These are phyloP conservation scores for Coprinellus aureogranulatus DNA, from an alignment of 768 basidiomycete genomes.

Conservation along the genomic window DNA sequence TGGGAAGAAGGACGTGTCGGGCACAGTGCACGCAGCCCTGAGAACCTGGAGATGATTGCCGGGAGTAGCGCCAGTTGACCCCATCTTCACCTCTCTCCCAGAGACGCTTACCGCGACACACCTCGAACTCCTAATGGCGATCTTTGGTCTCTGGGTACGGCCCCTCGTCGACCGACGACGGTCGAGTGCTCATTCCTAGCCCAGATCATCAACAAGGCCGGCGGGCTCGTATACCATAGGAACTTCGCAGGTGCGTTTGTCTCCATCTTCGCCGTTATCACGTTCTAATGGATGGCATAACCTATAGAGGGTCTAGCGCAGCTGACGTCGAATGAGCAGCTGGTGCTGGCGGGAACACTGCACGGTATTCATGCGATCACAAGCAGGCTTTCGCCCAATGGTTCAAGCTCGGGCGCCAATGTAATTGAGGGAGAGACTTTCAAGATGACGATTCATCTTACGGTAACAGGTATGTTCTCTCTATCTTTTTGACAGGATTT, in stretches of 20 bases:
- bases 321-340: conserved; percentile 89
- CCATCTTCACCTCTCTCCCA: no score
- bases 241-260: conserved; percentile 75
- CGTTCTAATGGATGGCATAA: conserved; percentile 14
- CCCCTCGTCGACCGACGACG: neutral
- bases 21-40: neutral
- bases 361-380: conserved; percentile 99
- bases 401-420: conserved; percentile 81
- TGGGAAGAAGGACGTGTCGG: neutral
- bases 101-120: no score
- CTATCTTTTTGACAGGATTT: neutral
- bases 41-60: neutral
- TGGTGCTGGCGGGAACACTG: conserved; percentile 93
- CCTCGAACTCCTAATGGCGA: conserved; percentile 49
- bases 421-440: conserved; percentile 96
- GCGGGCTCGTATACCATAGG: conserved; percentile 91
- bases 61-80: neutral
- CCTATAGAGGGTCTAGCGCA: conserved; percentile 82
- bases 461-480: conserved; percentile 70
- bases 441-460: conserved; percentile 89
- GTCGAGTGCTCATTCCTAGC: conserved; percentile 3
- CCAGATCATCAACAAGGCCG: conserved; percentile 97
- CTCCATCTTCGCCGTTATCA: conserved; percentile 6
- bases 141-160: conserved; percentile 79
- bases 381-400: conserved; percentile 80